Percentiles rank a stretch among this genome's conserved stretches.
These are phyloP conservation scores for Copromyces sp. DNA, from an alignment of 495 filamentous ascomycete genomes.

Conservation along the genomic window DNA sequence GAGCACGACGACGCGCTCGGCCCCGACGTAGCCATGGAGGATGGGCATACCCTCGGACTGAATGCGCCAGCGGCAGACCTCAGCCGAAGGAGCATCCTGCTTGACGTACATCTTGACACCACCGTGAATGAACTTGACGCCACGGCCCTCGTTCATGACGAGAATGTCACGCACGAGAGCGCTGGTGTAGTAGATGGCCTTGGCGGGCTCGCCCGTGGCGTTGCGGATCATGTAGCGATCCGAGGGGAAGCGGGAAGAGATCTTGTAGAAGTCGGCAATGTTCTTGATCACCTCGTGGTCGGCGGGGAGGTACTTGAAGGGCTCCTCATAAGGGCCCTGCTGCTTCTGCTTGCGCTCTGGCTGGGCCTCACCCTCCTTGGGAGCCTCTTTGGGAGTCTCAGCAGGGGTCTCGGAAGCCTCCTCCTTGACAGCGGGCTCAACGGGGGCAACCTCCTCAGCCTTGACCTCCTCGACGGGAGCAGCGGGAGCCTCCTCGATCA, in stretches of 20 bases:
- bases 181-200: conserved; percentile 92
- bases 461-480: conserved; percentile 15
- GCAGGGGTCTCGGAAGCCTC: conserved; percentile 10
- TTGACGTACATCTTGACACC: conserved; percentile 98
- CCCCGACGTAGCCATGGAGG: conserved; percentile 77
- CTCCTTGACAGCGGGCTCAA: conserved; percentile 1
- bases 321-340: conserved; percentile 60
- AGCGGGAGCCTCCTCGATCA: conserved; percentile 11
- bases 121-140: conserved; percentile 91
- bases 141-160: conserved; percentile 68
- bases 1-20: conserved; percentile 61
- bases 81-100: conserved; percentile 77
- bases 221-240: conserved; percentile 96
- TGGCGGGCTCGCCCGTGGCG: conserved; percentile 65
- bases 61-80: conserved; percentile 86
- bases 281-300: conserved; percentile 62
- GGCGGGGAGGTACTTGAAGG: conserved; percentile 75
- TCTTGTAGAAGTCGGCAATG: conserved; percentile 72
- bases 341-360: conserved; percentile 27
- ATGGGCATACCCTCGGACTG: conserved; percentile 88
- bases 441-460: conserved; percentile 1
- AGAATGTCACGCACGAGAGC: conserved; percentile 77
- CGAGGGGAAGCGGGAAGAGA: conserved; percentile 71
- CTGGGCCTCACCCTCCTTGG: background rate
- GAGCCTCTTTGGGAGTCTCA: conserved; percentile 4